phyloP scores from a whole-genome alignment of 371 early-diverging fungal genomes.

The Actinomortierella wolfii region DNA sequence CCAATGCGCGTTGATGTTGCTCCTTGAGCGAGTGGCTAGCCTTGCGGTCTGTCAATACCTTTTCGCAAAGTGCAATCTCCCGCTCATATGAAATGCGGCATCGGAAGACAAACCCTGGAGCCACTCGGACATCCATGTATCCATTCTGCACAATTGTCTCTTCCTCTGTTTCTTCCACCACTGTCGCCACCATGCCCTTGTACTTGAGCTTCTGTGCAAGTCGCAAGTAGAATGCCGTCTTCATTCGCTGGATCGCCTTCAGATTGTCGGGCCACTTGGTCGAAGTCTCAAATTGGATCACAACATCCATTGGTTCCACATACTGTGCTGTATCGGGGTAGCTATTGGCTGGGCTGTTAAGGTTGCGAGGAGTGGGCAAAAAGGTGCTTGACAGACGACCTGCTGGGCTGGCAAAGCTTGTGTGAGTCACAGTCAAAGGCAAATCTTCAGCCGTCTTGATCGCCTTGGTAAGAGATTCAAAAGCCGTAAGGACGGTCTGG shows the following conservation, averaged over 20 bases:
- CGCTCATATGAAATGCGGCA: slow-evolving; percentile 75
- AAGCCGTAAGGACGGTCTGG: slow-evolving; percentile 75
- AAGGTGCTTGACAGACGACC: slow-evolving; percentile 80
- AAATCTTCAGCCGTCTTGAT: slow-evolving; percentile 69
- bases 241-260: slow-evolving; percentile 86
- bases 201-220: slow-evolving; percentile 59
- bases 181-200: slow-evolving; percentile 44
- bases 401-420: slow-evolving; percentile 67
- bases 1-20: slow-evolving; percentile 55
- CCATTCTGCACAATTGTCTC: slow-evolving; percentile 57
- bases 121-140: slow-evolving; percentile 70
- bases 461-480: slow-evolving; percentile 69
- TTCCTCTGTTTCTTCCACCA: slow-evolving; percentile 51
- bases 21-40: slow-evolving; percentile 48
- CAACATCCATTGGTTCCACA: slow-evolving; percentile 75
- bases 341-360: slow-evolving; percentile 38
- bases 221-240: slow-evolving; percentile 82
- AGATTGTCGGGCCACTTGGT: slow-evolving; percentile 91
- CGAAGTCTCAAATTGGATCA: slow-evolving; percentile 85
- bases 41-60: slow-evolving; percentile 54
- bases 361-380: slow-evolving; percentile 77
- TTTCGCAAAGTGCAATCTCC: slow-evolving; percentile 67
- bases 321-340: slow-evolving; percentile 63
- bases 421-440: slow-evolving; percentile 76
- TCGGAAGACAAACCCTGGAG: slow-evolving; percentile 73